Evolutionary conservation across 805 yeast species (phyloP).

Genomic region (Candida odintsovae): DNA sequence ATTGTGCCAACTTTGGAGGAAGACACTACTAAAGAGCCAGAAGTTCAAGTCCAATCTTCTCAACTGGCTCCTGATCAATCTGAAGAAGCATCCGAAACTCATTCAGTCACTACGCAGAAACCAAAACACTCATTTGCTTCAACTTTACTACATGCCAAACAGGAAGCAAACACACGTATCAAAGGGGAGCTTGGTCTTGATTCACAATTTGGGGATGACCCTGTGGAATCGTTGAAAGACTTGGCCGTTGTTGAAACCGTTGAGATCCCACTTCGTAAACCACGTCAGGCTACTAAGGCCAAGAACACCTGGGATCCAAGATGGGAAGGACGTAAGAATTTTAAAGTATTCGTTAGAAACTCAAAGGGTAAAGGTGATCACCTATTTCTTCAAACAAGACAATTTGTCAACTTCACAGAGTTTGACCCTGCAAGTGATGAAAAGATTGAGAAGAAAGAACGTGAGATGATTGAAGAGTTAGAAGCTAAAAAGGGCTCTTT

Average conservation of each 20-base stretch:
- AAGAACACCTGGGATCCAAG: constrained; percentile 9
- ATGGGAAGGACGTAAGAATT: constrained; percentile 32
- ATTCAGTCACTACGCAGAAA: not conserved
- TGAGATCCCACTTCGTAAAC: constrained; percentile 15
- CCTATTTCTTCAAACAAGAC: constrained; percentile 26
- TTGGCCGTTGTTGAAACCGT: constrained; percentile 31
- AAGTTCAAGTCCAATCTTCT: not conserved
- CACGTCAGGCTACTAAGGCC: not conserved
- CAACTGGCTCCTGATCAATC: not conserved
- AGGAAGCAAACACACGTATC: constrained; percentile 17
- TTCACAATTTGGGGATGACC: constrained; percentile 14
- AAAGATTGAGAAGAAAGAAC: not conserved
- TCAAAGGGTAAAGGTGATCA: constrained; percentile 12
- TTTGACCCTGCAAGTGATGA: constrained; percentile 16
- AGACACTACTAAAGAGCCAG: not conserved
- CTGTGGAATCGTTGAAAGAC: constrained; percentile 26
- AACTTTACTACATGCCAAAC: constrained; percentile 16
- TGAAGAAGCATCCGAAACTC: not conserved
- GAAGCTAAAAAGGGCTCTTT: not conserved
- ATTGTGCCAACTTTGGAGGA: not conserved
- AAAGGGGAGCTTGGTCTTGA: constrained; percentile 12
- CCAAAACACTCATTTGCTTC: constrained; percentile 11
- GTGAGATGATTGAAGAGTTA: constrained; percentile 1
- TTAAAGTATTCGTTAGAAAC: constrained; percentile 32
- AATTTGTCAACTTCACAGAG: constrained; percentile 26